These are phyloP conservation scores for Podospora anserina DNA, from an alignment of 495 filamentous ascomycete genomes.

Conservation along the genomic window DNA sequence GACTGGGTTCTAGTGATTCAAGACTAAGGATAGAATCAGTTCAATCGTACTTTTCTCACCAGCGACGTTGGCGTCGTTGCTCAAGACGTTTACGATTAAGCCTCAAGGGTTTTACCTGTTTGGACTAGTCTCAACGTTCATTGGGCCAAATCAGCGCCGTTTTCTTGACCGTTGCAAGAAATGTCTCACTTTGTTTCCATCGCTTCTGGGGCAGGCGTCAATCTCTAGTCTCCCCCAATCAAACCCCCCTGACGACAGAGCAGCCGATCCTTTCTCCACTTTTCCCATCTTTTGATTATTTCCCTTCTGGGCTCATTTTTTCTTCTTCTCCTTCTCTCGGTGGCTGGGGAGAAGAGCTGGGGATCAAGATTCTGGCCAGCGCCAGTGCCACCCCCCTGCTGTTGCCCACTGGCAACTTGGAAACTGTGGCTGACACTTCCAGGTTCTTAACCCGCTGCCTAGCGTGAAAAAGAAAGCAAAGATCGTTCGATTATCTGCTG, in stretches of 20 bases:
- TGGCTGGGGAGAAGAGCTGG: constrained; percentile 6
- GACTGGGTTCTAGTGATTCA: neutral
- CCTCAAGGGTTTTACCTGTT: constrained; percentile 7
- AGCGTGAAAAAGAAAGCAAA: constrained; percentile 21
- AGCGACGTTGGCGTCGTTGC: neutral
- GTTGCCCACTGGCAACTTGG: neutral
- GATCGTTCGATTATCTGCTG: constrained; percentile 23
- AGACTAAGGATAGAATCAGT: neutral
- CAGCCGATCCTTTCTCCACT: neutral
- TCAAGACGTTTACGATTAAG: constrained; percentile 10
- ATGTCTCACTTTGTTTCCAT: constrained; percentile 24
- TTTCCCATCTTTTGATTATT: neutral
- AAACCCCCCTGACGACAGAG: neutral
- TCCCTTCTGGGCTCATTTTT: neutral
- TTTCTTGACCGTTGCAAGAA: constrained; percentile 22
- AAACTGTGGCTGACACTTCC: constrained; percentile 8
- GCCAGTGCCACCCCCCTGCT: neutral
- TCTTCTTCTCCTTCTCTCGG: neutral
- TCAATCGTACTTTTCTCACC: neutral
- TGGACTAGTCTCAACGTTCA: neutral
- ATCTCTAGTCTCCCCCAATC: neutral
- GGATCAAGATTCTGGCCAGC: neutral
- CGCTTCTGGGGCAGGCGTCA: neutral
- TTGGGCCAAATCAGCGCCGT: constrained; percentile 16
- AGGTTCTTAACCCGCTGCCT: constrained; percentile 11